Percentiles rank a stretch among this genome's conserved stretches.
phyloP scores from a whole-genome alignment of 164 flowering plant genomes.

The Stephania cephalantha region DNA sequence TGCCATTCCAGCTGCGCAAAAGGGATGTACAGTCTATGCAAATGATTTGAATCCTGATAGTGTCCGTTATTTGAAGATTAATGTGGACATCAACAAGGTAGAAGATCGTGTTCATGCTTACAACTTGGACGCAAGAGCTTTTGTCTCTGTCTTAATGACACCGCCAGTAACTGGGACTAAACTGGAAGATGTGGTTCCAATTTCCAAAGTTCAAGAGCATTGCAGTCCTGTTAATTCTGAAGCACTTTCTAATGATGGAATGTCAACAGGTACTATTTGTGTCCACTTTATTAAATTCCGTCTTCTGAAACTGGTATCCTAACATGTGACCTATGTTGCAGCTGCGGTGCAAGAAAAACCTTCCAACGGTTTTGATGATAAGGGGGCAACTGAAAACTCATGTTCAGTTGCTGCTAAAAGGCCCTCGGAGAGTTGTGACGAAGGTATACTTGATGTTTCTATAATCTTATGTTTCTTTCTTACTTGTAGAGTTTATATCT shows the following conservation, averaged over 20 bases:
- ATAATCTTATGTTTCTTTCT: no score
- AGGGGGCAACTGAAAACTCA: constrained; percentile 20
- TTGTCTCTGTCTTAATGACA: constrained; percentile 49
- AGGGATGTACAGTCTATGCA: constrained; percentile 87
- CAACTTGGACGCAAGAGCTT: constrained; percentile 86
- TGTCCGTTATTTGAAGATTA: constrained; percentile 63
- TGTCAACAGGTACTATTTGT: constrained; percentile 26
- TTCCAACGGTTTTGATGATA: constrained; percentile 13
- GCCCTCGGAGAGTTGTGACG: constrained; percentile 31
- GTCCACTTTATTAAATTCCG: neutral
- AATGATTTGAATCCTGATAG: constrained; percentile 96
- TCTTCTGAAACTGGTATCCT: neutral
- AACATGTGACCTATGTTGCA: constrained; percentile 13
- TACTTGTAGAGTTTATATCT: no score
- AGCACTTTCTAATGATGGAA: constrained; percentile 20
- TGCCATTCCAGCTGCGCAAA: constrained; percentile 94
- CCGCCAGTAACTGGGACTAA: constrained; percentile 34
- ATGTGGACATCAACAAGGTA: constrained; percentile 83
- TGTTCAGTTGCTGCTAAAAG: constrained; percentile 37
- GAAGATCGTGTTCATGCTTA: constrained; percentile 48
- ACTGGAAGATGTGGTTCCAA: constrained; percentile 21
- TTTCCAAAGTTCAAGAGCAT: constrained; percentile 21
- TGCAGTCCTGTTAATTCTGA: constrained; percentile 15
- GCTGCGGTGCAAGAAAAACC: constrained; percentile 24
- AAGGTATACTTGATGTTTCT: constrained; percentile 28